These are phyloP conservation scores for Mycosphaerella arachidis DNA, from an alignment of 2,329 filamentous ascomycete species.

Conservation along the genomic window DNA sequence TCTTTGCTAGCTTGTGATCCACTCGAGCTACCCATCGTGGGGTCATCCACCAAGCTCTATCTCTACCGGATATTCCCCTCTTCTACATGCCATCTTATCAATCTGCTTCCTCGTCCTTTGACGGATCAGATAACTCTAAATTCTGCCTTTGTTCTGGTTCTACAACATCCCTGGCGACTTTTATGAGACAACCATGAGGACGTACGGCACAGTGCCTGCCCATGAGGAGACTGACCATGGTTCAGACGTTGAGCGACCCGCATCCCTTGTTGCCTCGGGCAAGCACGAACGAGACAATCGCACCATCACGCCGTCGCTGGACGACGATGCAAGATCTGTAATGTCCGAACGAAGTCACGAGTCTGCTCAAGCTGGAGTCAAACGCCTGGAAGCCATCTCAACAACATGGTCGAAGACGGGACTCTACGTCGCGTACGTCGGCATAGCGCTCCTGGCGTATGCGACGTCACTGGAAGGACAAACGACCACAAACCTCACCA, in stretches of 20 bases:
- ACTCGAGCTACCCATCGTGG: not conserved
- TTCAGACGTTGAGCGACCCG: conserved; percentile 16
- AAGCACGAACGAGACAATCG: conserved; percentile 20
- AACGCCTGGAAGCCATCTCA: conserved; percentile 46
- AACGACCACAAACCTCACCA: conserved; percentile 56
- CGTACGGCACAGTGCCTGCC: conserved; percentile 20
- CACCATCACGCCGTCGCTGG: conserved; percentile 13
- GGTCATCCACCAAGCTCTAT: not conserved
- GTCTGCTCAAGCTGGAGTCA: conserved; percentile 45
- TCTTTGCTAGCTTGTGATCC: not conserved
- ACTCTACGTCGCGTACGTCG: conserved; percentile 46
- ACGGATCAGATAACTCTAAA: conserved; percentile 13
- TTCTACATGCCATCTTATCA: not conserved
- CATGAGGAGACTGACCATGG: conserved; percentile 8
- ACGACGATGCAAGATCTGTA: conserved; percentile 20
- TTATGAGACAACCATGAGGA: conserved; percentile 13
- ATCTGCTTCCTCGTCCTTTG: not conserved
- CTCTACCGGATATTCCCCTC: not conserved
- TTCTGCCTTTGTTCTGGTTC: conserved; percentile 3
- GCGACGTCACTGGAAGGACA: conserved; percentile 64
- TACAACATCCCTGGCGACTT: conserved; percentile 6
- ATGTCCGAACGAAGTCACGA: conserved; percentile 25
- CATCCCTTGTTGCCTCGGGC: conserved; percentile 10
- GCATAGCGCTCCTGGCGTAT: conserved; percentile 50
- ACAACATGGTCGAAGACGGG: conserved; percentile 46